These are phyloP conservation scores for Polyplosphaeria fusca DNA, from an alignment of 495 filamentous ascomycete species.

Conservation along the genomic window DNA sequence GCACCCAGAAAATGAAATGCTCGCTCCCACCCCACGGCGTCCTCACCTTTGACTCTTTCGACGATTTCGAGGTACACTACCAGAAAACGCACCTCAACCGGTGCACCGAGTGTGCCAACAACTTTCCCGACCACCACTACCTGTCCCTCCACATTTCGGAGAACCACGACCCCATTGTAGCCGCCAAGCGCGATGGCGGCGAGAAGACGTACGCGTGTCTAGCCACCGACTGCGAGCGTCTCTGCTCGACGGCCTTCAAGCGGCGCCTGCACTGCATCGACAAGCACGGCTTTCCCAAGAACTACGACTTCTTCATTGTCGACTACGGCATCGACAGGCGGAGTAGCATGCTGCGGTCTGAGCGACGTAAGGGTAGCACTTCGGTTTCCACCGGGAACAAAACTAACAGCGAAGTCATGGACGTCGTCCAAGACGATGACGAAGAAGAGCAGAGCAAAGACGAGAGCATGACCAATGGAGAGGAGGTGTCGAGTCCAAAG, in stretches of 20 bases:
- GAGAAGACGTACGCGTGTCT: slow-evolving; percentile 94
- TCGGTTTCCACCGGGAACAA: too few species aligned
- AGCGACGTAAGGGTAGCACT: too few species aligned
- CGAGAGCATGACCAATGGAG: neutral
- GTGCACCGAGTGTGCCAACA: slow-evolving; percentile 73
- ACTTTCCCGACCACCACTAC: slow-evolving; percentile 54
- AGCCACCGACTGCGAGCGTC: slow-evolving; percentile 79
- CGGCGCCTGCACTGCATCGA: slow-evolving; percentile 83
- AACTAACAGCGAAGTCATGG: slow-evolving; percentile 21
- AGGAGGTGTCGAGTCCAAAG: neutral
- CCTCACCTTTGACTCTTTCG: slow-evolving; percentile 66
- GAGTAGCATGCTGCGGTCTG: slow-evolving; percentile 66
- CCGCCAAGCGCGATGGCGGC: slow-evolving; percentile 67
- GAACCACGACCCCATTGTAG: slow-evolving; percentile 78
- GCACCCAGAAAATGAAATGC: slow-evolving; percentile 59
- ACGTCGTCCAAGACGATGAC: slow-evolving; percentile 5
- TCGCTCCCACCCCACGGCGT: slow-evolving; percentile 75
- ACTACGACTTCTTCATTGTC: slow-evolving; percentile 86
- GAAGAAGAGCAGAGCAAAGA: slow-evolving; percentile 6
- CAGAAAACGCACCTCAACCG: slow-evolving; percentile 75
- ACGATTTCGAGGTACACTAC: slow-evolving; percentile 88
- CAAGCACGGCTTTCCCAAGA: slow-evolving; percentile 90
- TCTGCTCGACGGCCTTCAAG: slow-evolving; percentile 81
- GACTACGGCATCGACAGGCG: slow-evolving; percentile 84
- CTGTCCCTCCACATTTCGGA: slow-evolving; percentile 85